phyloP scores from a whole-genome alignment of 2,329 filamentous ascomycete genomes.

The Sarocladium brachiariae region DNA sequence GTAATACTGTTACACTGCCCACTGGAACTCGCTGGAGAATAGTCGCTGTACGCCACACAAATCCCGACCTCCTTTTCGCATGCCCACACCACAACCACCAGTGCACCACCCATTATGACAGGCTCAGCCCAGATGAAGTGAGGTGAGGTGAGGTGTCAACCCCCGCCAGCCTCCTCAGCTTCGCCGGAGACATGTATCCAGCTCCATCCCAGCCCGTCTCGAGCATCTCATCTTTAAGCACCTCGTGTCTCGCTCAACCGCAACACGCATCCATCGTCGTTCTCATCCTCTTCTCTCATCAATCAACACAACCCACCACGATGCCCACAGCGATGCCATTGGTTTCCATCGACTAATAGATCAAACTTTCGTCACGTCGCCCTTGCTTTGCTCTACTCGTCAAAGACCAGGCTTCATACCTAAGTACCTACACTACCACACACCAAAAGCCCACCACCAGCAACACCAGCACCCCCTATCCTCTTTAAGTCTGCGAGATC shows the following conservation, averaged over 20 bases:
- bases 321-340: too few relatives aligned
- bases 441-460: not conserved
- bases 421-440: too few relatives aligned
- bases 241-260: not conserved
- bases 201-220: not conserved
- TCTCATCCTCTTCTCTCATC: too few relatives aligned
- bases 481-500: not conserved
- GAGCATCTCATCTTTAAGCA: not conserved
- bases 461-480: not conserved
- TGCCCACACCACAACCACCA: too few relatives aligned
- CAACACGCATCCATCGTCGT: not conserved
- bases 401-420: too few relatives aligned
- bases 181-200: not conserved
- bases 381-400: too few relatives aligned
- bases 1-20: not conserved
- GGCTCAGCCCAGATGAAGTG: too few relatives aligned
- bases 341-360: too few relatives aligned
- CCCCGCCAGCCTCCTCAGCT: not conserved
- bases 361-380: too few relatives aligned
- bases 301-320: too few relatives aligned
- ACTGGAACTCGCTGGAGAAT: not conserved
- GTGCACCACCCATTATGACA: too few relatives aligned
- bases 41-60: not conserved
- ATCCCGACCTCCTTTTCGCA: constrained; percentile 2
- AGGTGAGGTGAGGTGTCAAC: too few relatives aligned